Evolutionary conservation across 257 asterid species (phyloP).

Genomic region (Verbena officinalis): DNA sequence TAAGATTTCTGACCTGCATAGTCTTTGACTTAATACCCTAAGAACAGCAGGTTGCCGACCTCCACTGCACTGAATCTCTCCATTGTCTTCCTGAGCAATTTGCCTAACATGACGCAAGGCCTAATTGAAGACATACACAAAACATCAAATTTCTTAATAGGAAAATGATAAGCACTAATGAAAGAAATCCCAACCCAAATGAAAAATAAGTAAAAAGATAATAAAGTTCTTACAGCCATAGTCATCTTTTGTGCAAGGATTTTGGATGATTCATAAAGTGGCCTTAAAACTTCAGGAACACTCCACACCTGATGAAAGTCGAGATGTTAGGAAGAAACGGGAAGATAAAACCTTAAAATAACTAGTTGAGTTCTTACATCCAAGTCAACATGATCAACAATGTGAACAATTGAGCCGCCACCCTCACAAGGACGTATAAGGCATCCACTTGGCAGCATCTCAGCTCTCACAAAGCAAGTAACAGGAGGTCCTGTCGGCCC

Average conservation of each 20-base stretch:
- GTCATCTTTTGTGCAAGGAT: constrained; percentile 84
- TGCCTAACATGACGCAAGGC: constrained; percentile 72
- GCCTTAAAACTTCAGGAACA: constrained; percentile 80
- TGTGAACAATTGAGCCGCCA: constrained; percentile 76
- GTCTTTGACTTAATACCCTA: constrained; percentile 68
- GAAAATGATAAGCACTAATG: neutral
- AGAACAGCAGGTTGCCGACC: constrained; percentile 80
- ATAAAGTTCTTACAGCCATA: constrained; percentile 54
- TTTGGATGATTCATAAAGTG: constrained; percentile 77
- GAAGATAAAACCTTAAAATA: neutral
- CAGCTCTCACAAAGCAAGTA: constrained; percentile 70
- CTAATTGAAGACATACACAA: constrained; percentile 31
- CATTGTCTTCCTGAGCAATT: constrained; percentile 76
- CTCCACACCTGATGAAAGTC: constrained; percentile 50
- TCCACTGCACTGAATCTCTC: constrained; percentile 65
- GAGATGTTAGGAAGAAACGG: neutral
- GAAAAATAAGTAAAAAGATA: no score
- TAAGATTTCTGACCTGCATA: constrained; percentile 58
- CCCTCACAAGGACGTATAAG: constrained; percentile 80
- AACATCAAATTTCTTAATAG: neutral
- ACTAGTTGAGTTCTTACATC: constrained; percentile 43
- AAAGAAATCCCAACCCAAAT: neutral
- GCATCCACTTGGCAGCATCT: constrained; percentile 78
- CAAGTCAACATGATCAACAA: constrained; percentile 75
- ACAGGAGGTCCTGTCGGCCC: constrained; percentile 71